phyloP scores from a whole-genome alignment of 78 protist genomes.

The Cavenderia fasciculata region DNA sequence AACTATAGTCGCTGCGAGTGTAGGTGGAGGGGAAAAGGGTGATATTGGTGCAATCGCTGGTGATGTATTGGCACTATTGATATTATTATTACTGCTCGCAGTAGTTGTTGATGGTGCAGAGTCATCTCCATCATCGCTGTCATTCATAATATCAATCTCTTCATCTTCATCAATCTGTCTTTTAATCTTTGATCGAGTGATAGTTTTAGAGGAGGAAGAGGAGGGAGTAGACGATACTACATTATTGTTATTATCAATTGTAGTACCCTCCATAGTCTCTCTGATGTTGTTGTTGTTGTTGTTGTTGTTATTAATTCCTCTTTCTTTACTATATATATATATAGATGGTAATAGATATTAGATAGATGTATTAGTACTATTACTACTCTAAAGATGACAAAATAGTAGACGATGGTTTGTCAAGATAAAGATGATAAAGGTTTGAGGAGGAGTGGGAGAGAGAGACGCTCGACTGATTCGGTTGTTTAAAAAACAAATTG shows the following conservation, averaged over 20 bases:
- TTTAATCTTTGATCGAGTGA: no score
- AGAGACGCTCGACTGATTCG: no score
- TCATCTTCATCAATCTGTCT: conserved; percentile 28
- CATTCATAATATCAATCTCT: conserved; percentile 73
- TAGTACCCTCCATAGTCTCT: no score
- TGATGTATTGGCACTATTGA: not conserved
- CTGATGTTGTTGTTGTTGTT: not conserved
- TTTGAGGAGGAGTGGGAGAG: no score
- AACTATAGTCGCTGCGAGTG: not conserved
- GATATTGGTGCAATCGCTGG: conserved; percentile 11
- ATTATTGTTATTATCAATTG: no score
- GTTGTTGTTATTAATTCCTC: not conserved
- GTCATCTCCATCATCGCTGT: conserved; percentile 41
- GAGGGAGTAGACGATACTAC: no score
- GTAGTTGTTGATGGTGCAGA: not conserved
- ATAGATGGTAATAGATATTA: not conserved
- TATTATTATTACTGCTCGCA: not conserved
- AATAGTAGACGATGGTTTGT: no score
- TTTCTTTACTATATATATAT: not conserved
- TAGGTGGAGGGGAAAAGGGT: not conserved
- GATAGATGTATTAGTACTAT: no score
- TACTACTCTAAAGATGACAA: no score
- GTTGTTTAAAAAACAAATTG: no score
- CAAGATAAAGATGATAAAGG: no score
- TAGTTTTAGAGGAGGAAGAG: no score